A percentile compares a stretch with the other conserved stretches of the same genome.
These are phyloP conservation scores for sorghum (Sorghum bicolor) DNA, from an alignment of 176 grass and related monocot species.

Conservation along the genomic window DNA sequence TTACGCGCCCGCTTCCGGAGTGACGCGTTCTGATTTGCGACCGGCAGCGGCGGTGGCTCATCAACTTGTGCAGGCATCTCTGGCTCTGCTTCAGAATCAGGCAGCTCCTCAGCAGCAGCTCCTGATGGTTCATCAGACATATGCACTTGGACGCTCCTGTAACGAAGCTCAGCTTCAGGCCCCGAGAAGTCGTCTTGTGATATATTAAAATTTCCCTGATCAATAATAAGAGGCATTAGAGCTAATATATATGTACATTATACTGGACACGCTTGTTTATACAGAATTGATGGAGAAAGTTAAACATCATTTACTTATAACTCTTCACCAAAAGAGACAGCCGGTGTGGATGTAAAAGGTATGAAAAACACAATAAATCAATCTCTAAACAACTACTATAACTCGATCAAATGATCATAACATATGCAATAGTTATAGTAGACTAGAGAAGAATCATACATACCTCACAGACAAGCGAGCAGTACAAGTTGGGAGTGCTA, in stretches of 20 bases:
- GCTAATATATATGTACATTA: background rate
- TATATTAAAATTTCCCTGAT: background rate
- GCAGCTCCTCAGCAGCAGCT: background rate
- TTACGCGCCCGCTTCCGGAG: background rate
- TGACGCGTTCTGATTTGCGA: background rate
- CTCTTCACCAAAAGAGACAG: background rate
- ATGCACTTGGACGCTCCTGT: background rate
- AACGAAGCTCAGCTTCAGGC: slow-evolving; percentile 26
- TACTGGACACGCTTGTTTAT: background rate
- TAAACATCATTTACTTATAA: background rate
- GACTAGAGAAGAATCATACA: background rate
- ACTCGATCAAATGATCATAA: background rate
- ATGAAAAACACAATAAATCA: background rate
- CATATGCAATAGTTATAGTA: background rate
- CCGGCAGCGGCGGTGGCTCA: background rate
- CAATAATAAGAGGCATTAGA: background rate
- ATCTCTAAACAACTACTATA: background rate
- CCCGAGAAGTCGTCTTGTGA: slow-evolving; percentile 33
- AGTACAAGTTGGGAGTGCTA: background rate
- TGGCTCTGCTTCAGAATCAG: background rate
- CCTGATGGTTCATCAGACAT: background rate
- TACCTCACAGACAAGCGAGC: slow-evolving; percentile 29
- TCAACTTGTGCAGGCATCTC: background rate
- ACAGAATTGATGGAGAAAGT: background rate
- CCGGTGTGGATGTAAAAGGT: background rate